These are phyloP conservation scores for Alternaria atra DNA, from an alignment of 2,329 filamentous ascomycete species.

Conservation along the genomic window DNA sequence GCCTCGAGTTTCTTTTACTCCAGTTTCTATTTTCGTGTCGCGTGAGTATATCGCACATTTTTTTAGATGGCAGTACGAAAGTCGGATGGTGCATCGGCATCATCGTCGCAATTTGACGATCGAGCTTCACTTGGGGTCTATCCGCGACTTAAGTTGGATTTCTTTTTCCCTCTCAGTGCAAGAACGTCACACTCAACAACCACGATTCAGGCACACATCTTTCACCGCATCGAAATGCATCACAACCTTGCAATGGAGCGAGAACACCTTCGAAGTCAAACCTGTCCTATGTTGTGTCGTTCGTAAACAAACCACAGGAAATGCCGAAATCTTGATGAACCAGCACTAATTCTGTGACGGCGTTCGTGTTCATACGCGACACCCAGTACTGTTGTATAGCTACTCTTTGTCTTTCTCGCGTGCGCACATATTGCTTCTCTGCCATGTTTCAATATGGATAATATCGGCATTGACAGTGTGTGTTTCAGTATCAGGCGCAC, in stretches of 20 bases:
- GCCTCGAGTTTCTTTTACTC: neutral
- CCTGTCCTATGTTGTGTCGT: too few relatives aligned
- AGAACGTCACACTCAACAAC: neutral
- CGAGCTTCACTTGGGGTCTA: neutral
- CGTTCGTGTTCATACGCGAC: too few relatives aligned
- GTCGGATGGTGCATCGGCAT: neutral
- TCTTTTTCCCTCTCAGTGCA: neutral
- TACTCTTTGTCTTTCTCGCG: neutral
- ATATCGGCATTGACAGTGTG: neutral
- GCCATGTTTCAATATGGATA: neutral
- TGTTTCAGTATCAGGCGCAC: neutral
- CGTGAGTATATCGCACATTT: neutral
- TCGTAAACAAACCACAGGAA: too few relatives aligned
- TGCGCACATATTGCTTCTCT: neutral
- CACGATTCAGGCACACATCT: neutral
- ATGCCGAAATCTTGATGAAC: neutral
- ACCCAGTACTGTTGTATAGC: neutral
- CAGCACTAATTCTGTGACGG: neutral
- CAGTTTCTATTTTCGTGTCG: neutral
- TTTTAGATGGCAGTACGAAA: neutral
- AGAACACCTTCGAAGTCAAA: neutral
- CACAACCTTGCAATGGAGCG: neutral
- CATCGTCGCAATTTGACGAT: neutral
- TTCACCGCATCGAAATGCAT: neutral
- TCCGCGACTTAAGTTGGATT: neutral